phyloP scores from a whole-genome alignment of 2,329 filamentous ascomycete species.

The Oidium heveae region DNA sequence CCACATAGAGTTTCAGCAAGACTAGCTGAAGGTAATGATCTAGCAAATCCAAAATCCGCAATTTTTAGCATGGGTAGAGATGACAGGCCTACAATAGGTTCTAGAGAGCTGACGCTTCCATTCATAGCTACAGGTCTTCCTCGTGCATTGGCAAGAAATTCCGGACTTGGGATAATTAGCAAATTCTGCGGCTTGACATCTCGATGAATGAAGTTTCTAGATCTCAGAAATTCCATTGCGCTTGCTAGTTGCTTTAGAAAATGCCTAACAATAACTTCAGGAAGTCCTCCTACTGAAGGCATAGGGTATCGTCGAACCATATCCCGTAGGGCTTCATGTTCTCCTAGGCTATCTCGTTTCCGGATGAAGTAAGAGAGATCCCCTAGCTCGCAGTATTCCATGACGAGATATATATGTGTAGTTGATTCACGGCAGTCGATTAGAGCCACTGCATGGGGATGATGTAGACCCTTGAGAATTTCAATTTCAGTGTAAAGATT shows the following conservation, averaged over 20 bases:
- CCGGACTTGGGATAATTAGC: slow-evolving; percentile 58
- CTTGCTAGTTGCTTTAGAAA: slow-evolving; percentile 89
- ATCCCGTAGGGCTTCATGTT: slow-evolving; percentile 59
- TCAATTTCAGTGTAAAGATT: slow-evolving; percentile 90
- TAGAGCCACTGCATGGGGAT: slow-evolving; percentile 89
- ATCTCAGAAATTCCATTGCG: slow-evolving; percentile 67
- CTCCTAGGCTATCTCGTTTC: slow-evolving; percentile 58
- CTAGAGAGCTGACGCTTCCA: slow-evolving; percentile 55
- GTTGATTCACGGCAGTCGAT: slow-evolving; percentile 79
- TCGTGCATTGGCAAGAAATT: slow-evolving; percentile 36
- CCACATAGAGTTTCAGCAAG: slow-evolving; percentile 91
- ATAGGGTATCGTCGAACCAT: slow-evolving; percentile 90
- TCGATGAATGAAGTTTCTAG: slow-evolving; percentile 73
- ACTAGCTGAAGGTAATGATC: slow-evolving; percentile 70
- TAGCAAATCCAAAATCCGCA: slow-evolving; percentile 95
- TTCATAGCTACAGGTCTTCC: slow-evolving; percentile 37
- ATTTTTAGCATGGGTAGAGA: slow-evolving; percentile 92
- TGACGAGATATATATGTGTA: slow-evolving; percentile 82
- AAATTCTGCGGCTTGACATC: slow-evolving; percentile 97
- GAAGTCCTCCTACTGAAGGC: slow-evolving; percentile 55
- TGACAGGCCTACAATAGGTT: slow-evolving; percentile 54
- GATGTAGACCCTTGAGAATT: slow-evolving; percentile 77
- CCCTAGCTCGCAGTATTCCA: slow-evolving; percentile 95
- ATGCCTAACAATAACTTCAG: slow-evolving; percentile 90
- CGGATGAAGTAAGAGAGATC: slow-evolving; percentile 92